Conservation (phyloP, 257 asterid species). For the Schizonepeta tenuifolia region DNA sequence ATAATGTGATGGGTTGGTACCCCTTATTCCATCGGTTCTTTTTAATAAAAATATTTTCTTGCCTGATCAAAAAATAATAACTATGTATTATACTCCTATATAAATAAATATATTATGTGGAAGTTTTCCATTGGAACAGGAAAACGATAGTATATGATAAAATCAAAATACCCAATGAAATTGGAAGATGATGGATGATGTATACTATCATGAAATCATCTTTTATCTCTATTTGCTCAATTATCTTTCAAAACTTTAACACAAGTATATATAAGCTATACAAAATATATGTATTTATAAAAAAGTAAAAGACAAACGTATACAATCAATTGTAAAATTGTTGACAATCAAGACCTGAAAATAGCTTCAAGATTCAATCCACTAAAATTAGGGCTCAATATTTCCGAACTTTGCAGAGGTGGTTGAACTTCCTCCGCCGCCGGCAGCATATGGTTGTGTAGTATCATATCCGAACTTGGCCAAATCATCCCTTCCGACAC, state of each 20-base stretch:
- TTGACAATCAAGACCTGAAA: slow-evolving; percentile 49
- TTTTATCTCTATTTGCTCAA: not conserved
- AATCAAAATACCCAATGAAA: no score
- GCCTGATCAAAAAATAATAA: no score
- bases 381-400: slow-evolving; percentile 37
- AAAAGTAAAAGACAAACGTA: not conserved
- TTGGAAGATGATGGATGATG: not conserved
- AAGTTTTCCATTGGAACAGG: no score
- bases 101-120: no score
- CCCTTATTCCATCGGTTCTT: no score
- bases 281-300: slow-evolving; percentile 3
- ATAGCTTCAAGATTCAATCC: slow-evolving; percentile 52
- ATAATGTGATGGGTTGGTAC: no score
- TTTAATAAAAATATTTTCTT: no score
- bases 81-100: no score
- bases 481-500: slow-evolving; percentile 32
- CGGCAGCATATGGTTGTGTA: slow-evolving; percentile 27
- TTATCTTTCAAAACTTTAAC: not conserved
- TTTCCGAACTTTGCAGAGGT: slow-evolving; percentile 26
- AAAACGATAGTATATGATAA: no score
- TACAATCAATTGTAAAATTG: not conserved
- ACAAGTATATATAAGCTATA: slow-evolving; percentile 20
- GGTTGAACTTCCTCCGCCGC: slow-evolving; percentile 16
- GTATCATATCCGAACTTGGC: slow-evolving; percentile 41
- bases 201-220: not conserved